Evolutionary conservation across 805 yeast genomes (phyloP), one percentile per base, ranked within the genome.

Genomic region (Hanseniaspora mollemarum): DNA sequence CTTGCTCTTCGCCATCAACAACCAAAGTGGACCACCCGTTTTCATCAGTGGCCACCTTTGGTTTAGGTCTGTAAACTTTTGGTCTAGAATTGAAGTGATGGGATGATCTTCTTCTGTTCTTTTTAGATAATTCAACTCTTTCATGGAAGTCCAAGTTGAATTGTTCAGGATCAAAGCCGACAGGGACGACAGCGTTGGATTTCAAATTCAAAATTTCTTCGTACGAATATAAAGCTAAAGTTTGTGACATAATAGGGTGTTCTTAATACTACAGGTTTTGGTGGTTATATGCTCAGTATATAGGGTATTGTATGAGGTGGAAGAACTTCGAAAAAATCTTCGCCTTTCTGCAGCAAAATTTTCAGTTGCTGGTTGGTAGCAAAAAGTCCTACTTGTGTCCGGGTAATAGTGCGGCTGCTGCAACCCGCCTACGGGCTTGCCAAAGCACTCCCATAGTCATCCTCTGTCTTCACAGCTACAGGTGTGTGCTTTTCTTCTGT

Each of bases 1-100:
- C 22, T 19, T 35, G 39, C 8, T 44, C 48, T 26, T 42, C 52
- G 10, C 26, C 44, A 28, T 73, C 76, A 33, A 68, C 66, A 57
- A 77, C 78, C 53, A 75, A 71, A 21, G 90, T 81, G 53, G 83
- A 83, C 90, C 92, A 84, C 42, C 94, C 94, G 55, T 84, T 90
- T 53, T 80, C 83, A 61, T 83, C 94, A 32, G 81, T 63, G 18
- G 73, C 69, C 32, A 70, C 71, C 56, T 67, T 68, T 54, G 71
- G 73, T 58, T 69, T 71, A 66, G 75, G 74, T 61, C 75, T 79
- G 61, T 80, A 74, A 60, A 80, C 72, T 58, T 71, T 72, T 50
- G 83, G 83, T 64, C 70, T 71, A 18, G 60, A 58, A 43, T 67
- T 70, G 46, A 58, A 61, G 53, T 67, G 70, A 29, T 71, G 68